These are phyloP conservation scores for Aspergillus jensenii DNA, from an alignment of 2,329 filamentous ascomycete species.

Conservation along the genomic window DNA sequence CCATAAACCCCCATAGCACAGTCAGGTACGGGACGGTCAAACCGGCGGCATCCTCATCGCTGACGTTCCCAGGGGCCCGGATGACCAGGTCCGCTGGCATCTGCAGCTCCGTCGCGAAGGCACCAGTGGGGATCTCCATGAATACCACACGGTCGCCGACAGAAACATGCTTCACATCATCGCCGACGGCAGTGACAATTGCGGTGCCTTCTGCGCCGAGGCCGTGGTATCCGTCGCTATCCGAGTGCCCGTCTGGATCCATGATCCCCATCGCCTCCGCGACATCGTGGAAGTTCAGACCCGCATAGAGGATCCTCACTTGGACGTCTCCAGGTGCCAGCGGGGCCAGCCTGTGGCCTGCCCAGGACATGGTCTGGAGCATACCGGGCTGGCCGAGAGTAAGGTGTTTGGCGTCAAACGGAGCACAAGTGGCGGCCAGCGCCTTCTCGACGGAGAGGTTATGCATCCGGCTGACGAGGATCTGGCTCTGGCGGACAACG, in stretches of 20 bases:
- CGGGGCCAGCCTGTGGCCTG: not conserved
- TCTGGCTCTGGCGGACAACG: not conserved
- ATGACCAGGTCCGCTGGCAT: constrained; percentile 16
- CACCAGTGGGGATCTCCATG: not conserved
- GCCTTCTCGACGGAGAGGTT: not conserved
- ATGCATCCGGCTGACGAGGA: not conserved
- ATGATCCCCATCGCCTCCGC: not conserved
- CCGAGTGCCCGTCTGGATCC: not conserved
- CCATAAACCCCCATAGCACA: constrained; percentile 20
- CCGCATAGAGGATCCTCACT: not conserved
- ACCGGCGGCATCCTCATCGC: constrained; percentile 10
- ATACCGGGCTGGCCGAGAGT: not conserved
- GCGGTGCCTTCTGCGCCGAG: constrained; percentile 26
- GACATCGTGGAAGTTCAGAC: not conserved
- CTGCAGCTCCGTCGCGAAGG: constrained; percentile 12
- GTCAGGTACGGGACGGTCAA: constrained; percentile 15
- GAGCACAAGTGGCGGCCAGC: not conserved
- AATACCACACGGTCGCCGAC: constrained; percentile 34
- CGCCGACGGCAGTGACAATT: constrained; percentile 29
- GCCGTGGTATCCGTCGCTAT: not conserved
- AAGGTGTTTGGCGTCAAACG: not conserved
- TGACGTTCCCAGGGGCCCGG: constrained; percentile 14
- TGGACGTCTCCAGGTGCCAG: not conserved
- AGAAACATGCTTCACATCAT: constrained; percentile 20
- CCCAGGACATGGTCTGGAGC: not conserved